Evolutionary conservation across 495 filamentous ascomycete species (phyloP).

Genomic region (Penicillium dipodomyicola): DNA sequence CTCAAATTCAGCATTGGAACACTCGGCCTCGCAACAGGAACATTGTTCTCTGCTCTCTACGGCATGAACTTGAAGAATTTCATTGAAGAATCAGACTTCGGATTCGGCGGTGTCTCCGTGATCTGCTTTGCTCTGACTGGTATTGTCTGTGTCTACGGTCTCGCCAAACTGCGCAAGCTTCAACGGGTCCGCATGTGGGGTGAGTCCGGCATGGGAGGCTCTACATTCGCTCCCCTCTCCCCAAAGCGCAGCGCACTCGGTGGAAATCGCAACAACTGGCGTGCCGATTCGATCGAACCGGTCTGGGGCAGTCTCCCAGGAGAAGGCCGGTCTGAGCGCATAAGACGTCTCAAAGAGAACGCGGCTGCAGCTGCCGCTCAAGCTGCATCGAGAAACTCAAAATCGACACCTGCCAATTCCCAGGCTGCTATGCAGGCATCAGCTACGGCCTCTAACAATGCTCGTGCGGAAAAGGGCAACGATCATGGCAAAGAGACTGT

Average conservation of each 20-base stretch:
- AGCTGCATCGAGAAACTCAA: conserved; percentile 17
- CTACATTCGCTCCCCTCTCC: conserved; percentile 33
- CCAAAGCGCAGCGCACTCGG: conserved; percentile 22
- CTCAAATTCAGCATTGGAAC: conserved; percentile 96
- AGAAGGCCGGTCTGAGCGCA: conserved; percentile 43
- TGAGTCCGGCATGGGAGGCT: conserved; percentile 41
- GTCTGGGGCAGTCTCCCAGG: conserved; percentile 47
- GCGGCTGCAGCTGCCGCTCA: conserved; percentile 27
- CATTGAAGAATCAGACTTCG: conserved; percentile 91
- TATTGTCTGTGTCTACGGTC: conserved; percentile 73
- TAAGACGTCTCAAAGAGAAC: conserved; percentile 42
- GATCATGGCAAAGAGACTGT: not conserved
- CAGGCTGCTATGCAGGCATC: conserved; percentile 16
- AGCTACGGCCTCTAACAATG: conserved; percentile 6
- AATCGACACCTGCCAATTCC: conserved; percentile 7
- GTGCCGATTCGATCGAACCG: conserved; percentile 47
- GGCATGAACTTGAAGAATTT: conserved; percentile 99
- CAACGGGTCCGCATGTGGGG: conserved; percentile 89
- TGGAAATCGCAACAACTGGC: conserved; percentile 42
- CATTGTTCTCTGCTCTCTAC: conserved; percentile 94
- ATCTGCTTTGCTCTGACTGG: conserved; percentile 70
- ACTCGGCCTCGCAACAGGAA: conserved; percentile 84
- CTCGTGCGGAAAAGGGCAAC: conserved; percentile 12
- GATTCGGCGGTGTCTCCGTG: conserved; percentile 71
- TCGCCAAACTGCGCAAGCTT: conserved; percentile 77